Base-by-base conservation (phyloP, 2,329 filamentous ascomycete genomes). In the Ambrosiella cleistominuta region DNA sequence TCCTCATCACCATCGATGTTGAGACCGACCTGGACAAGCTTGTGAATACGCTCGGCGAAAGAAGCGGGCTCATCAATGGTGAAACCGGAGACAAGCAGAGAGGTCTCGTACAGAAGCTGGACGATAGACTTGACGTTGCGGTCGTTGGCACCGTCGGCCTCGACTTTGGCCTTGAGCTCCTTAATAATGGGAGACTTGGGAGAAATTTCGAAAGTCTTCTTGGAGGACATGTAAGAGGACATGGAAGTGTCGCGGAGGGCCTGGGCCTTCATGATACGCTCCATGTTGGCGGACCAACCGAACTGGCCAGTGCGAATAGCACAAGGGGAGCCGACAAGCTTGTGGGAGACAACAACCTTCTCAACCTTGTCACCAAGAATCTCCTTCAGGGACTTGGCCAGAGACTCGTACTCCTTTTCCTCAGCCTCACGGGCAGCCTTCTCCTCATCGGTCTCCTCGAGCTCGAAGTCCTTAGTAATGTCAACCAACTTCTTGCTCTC, bases 141-240 rank as follows among this genome's bases (percentile, higher is more conserved):
- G 81, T 97, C 93, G 72, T 90, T 91, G 86, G 96, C 91, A 64
- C 93, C 93, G 68, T 98, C 93, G 61, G 84, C 71, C 81, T 97
- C 93, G 63, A 97, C 88, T 88, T 98, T 98, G 78, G 86, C 89
- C 88, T 94, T 96, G 70, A 98, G 85, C 82, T 97, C 93, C 83
- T 95, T 86, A 79, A 98, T 83, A 75, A 98, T 98, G 64, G 88
- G 71, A 68, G 88, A 95, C 81, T 93, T 91, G 73, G 93, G 93
- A n/a, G 93, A 97, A 75, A 98, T 97, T 80, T 98, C 93, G 66
- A 98, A 97, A 38, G 93, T 98, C 88, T 98, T 98, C 90, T 98
- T 98, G 72, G 91, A 97, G 65, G 88, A 94, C 93, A 98, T 98
- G 87, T 98, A 98, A 68, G 88, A 95, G 76, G 82, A 88, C 93